A percentile compares a stretch with the other conserved stretches of the same genome.
These are phyloP conservation scores for Sergeia podlipaevii DNA, from an alignment of 208 protist genomes.

Conservation along the genomic window DNA sequence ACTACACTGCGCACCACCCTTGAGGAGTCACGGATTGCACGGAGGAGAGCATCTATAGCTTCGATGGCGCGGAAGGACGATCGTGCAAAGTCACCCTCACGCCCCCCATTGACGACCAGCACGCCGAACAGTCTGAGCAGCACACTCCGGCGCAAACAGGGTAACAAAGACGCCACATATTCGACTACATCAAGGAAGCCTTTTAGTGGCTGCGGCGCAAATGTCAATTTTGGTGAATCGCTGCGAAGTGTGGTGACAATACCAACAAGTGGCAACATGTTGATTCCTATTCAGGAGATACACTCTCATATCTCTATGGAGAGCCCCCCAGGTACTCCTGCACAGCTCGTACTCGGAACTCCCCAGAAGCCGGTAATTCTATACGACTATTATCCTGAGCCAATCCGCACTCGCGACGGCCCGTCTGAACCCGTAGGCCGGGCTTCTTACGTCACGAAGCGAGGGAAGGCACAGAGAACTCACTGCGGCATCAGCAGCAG, in stretches of 20 bases:
- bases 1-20: constrained; percentile 3
- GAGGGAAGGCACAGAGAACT: too few species aligned
- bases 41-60: too few species aligned
- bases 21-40: neutral
- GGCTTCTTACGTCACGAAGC: too few species aligned
- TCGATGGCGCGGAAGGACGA: neutral
- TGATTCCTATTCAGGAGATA: too few species aligned
- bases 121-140: neutral
- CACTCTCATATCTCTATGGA: constrained; percentile 1
- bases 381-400: constrained; percentile 18
- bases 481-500: too few species aligned
- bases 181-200: neutral
- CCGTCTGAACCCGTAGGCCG: too few species aligned
- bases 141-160: too few species aligned
- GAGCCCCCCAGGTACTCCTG: neutral
- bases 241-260: too few species aligned
- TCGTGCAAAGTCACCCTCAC: neutral
- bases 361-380: constrained; percentile 1
- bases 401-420: constrained; percentile 11
- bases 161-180: too few species aligned
- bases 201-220: neutral
- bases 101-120: neutral
- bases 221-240: constrained; percentile 1
- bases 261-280: too few species aligned
- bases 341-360: constrained; percentile 3